These are phyloP conservation scores for Mortierella polycephala DNA, from an alignment of 371 early-diverging fungal species.

Conservation along the genomic window DNA sequence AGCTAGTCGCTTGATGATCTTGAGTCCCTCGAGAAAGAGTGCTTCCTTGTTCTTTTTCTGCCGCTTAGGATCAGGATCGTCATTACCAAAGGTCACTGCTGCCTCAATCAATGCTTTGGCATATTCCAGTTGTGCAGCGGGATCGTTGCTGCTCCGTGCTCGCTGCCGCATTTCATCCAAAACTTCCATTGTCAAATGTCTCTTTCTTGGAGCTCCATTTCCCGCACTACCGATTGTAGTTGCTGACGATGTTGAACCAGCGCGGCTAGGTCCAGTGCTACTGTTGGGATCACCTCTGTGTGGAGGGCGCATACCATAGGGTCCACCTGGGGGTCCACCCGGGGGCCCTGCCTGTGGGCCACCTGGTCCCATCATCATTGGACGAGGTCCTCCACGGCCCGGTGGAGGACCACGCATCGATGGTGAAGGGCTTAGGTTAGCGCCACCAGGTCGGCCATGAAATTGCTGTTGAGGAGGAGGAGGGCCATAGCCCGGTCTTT, in stretches of 20 bases:
- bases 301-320: constrained; percentile 41
- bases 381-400: constrained; percentile 46
- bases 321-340: constrained; percentile 43
- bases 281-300: constrained; percentile 29
- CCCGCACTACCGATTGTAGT: constrained; percentile 14
- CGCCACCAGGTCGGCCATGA: constrained; percentile 24
- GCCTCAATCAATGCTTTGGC: constrained; percentile 81
- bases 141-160: constrained; percentile 81
- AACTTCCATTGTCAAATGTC: constrained; percentile 66
- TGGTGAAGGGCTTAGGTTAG: constrained; percentile 37
- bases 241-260: constrained; percentile 16
- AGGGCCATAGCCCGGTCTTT: constrained; percentile 34
- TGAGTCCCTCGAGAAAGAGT: constrained; percentile 77
- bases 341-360: no score
- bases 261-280: constrained; percentile 12
- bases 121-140: constrained; percentile 80
- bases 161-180: constrained; percentile 82
- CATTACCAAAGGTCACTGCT: constrained; percentile 56
- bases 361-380: constrained; percentile 45
- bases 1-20: constrained; percentile 81
- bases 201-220: constrained; percentile 31
- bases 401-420: constrained; percentile 46
- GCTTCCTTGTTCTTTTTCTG: constrained; percentile 77
- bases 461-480: constrained; percentile 20
- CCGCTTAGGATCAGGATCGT: constrained; percentile 75